A percentile compares a stretch with the other conserved stretches of the same genome.
Conservation (phyloP, 1,284 basidiomycete genomes). For the Nidula niveotomentosa region DNA sequence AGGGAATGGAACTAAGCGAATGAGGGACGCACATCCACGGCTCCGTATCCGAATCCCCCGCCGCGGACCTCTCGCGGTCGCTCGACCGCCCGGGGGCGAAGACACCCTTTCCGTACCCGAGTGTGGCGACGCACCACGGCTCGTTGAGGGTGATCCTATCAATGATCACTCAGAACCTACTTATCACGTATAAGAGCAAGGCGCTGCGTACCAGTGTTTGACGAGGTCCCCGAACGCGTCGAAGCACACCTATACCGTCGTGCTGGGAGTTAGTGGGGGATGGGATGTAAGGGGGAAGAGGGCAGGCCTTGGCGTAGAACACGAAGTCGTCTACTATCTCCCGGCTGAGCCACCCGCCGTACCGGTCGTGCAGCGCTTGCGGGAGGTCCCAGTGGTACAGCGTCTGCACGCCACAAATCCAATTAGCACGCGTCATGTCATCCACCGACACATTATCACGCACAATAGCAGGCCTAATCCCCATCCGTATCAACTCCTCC, state of each 20-base stretch:
- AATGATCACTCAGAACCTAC: background rate
- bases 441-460: slow-evolving; percentile 18
- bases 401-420: slow-evolving; percentile 43
- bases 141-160: slow-evolving; percentile 71
- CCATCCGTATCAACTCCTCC: slow-evolving; percentile 60
- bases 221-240: slow-evolving; percentile 74
- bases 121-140: slow-evolving; percentile 71
- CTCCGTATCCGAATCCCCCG: slow-evolving; percentile 65
- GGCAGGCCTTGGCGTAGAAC: slow-evolving; percentile 54
- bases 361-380: slow-evolving; percentile 66
- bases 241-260: slow-evolving; percentile 54
- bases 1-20: too few species aligned
- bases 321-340: slow-evolving; percentile 64
- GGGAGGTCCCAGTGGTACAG: slow-evolving; percentile 82
- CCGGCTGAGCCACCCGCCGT: slow-evolving; percentile 73
- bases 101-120: slow-evolving; percentile 65
- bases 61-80: slow-evolving; percentile 50
- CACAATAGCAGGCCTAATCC: slow-evolving; percentile 71
- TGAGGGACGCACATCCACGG: slow-evolving; percentile 59
- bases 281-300: background rate
- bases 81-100: slow-evolving; percentile 72
- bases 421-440: background rate
- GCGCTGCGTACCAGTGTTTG: slow-evolving; percentile 58
- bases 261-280: too few species aligned
- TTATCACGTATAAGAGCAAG: slow-evolving; percentile 3